These are phyloP conservation scores for Cadophora malorum DNA, from an alignment of 2,329 filamentous ascomycete genomes.

Conservation along the genomic window DNA sequence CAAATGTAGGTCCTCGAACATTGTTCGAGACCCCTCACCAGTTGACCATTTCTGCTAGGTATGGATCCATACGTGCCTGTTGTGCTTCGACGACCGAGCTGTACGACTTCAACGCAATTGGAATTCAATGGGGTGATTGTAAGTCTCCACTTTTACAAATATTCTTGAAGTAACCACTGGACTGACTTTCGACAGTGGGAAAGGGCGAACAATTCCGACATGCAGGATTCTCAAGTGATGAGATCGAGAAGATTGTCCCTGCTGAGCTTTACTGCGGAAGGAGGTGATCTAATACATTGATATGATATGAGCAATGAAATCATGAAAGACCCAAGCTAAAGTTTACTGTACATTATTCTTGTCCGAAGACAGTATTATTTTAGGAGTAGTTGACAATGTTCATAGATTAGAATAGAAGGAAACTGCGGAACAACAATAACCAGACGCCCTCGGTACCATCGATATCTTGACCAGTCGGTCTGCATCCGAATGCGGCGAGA, in stretches of 20 bases:
- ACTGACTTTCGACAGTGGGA: constrained; percentile 26
- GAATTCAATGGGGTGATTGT: constrained; percentile 36
- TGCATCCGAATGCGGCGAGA: neutral
- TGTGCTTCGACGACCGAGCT: constrained; percentile 35
- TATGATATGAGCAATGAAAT: neutral
- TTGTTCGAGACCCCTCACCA: too few species aligned
- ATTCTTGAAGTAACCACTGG: neutral
- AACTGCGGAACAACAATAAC: neutral
- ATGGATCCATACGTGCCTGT: constrained; percentile 33
- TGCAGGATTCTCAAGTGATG: constrained; percentile 34
- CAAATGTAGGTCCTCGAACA: constrained; percentile 28
- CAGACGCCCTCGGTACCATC: neutral
- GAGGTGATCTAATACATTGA: constrained; percentile 9
- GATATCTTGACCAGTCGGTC: neutral
- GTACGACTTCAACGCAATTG: constrained; percentile 26
- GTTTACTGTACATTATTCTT: neutral
- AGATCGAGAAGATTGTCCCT: constrained; percentile 33
- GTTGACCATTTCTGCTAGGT: constrained; percentile 16
- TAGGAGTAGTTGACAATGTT: neutral
- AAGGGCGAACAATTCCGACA: constrained; percentile 34
- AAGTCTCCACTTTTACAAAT: neutral
- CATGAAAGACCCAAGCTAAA: neutral
- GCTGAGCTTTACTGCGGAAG: constrained; percentile 34
- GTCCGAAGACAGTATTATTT: too few species aligned
- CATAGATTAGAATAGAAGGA: neutral